Base-by-base conservation (phyloP, 1,284 basidiomycete genomes). In the Anthracocystis panici-leucophaei region DNA sequence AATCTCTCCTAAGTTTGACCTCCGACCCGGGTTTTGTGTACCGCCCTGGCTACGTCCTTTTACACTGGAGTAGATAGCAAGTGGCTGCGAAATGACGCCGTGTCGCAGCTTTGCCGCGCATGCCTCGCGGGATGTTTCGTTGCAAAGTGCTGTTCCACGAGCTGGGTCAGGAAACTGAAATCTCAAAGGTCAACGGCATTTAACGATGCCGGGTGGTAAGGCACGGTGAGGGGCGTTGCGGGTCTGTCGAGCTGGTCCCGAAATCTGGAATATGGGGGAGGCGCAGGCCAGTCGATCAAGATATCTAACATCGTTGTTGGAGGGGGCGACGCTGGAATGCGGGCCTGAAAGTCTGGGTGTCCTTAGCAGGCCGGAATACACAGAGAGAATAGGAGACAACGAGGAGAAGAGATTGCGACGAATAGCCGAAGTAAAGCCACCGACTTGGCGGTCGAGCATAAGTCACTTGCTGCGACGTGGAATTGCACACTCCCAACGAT, bases 341-440 rank as follows among this genome's bases (percentile, higher is more conserved):
- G 46, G 46, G 29, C 35, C 46, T 25, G 25, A 46, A 48, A 48
- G 46, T 31, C 46, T 48, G 46, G 46, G 46, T 48, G 46, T 27
- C 25, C 25, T 14, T 38, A 12, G 3, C 35, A 38, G 14, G 12
- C 14, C 12, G 35, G 35, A 38, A 5, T 38, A 7, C 35, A 38
- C 10, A 38, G 11, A 38, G 35, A 38, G 14, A 21, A 42, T 20
- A 27, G 23, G 45, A 27, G 45, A 14, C 18, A 29, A 48, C 46
- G 46, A 29, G 27, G 9, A 12, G 3, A 21, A 46, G 20, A 5
- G 14, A 48, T 29, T 29, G 46, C 46, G 46, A 29, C 27, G 46
- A 27, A 48, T 48, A 48, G 46, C 46, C 46, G 46, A 48, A 29
- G 16, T 5, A 38, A 48, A 48, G 46, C 46, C 46, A 48, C 46